Percentiles rank a stretch among this genome's conserved stretches.
These are phyloP conservation scores for Eudorina sp. DNA, from an alignment of 139 green algal species.

Conservation along the genomic window DNA sequence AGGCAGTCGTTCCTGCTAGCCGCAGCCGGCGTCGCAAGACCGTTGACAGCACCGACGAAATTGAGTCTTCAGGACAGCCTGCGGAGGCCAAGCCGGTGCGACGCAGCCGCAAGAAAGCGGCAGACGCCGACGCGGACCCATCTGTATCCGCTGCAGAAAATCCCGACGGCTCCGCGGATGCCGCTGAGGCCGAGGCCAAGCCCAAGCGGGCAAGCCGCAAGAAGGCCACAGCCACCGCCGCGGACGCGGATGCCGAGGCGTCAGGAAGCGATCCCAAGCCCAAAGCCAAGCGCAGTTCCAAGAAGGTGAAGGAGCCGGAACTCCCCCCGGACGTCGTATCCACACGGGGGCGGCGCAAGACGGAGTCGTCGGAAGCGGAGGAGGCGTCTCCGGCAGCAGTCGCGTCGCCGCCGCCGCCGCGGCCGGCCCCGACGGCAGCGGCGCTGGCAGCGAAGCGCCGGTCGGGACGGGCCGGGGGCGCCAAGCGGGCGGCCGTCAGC, in stretches of 20 bases:
- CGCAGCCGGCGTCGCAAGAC: neutral
- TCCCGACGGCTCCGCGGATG: neutral
- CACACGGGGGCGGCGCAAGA: neutral
- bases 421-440: neutral
- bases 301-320: neutral
- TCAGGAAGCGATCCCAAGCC: neutral
- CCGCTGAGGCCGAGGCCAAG: neutral
- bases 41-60: neutral
- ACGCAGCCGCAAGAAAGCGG: neutral
- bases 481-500: neutral
- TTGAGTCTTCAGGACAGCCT: neutral
- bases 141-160: too few species aligned
- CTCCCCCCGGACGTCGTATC: constrained; percentile 1
- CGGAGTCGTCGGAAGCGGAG: too few species aligned
- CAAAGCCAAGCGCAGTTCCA: constrained; percentile 9
- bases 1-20: neutral
- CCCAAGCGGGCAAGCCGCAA: constrained; percentile 23
- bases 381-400: neutral
- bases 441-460: neutral
- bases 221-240: neutral
- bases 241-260: neutral
- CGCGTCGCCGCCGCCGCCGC: neutral
- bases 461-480: neutral
- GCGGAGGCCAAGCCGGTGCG: constrained; percentile 19
- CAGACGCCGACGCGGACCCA: neutral